phyloP scores from a whole-genome alignment of 2,329 filamentous ascomycete species.

The Scopulariopsis brevicaulis region DNA sequence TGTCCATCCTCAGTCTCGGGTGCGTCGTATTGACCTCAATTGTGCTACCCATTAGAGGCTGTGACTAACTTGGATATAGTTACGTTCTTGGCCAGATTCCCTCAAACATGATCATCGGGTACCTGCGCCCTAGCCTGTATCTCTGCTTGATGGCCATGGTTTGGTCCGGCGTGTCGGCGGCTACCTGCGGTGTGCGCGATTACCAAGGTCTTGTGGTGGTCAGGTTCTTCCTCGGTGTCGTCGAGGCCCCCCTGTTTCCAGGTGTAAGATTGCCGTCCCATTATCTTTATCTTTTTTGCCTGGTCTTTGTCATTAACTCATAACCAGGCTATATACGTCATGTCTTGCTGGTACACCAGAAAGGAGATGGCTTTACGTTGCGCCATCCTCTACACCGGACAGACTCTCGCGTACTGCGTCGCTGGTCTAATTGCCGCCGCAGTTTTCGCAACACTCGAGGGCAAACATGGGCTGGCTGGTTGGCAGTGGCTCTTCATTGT shows the following conservation, averaged over 20 bases:
- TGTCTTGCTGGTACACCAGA: slow-evolving; percentile 14
- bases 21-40: not conserved
- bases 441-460: slow-evolving; percentile 10
- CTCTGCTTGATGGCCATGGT: slow-evolving; percentile 9
- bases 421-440: slow-evolving; percentile 14
- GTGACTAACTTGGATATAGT: not conserved
- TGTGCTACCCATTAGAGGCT: fast-evolving
- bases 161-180: slow-evolving; percentile 9
- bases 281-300: not conserved
- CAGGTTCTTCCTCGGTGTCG: slow-evolving; percentile 9
- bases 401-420: slow-evolving; percentile 11
- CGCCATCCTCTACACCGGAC: slow-evolving; percentile 13
- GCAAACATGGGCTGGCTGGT: slow-evolving; percentile 17
- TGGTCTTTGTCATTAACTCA: not conserved
- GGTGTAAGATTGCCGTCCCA: slow-evolving; percentile 3
- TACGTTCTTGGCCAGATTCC: slow-evolving; percentile 3
- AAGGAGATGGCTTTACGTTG: slow-evolving; percentile 14
- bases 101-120: slow-evolving; percentile 10
- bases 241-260: slow-evolving; percentile 9
- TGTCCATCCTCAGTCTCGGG: slow-evolving; percentile 14
- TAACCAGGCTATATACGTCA: slow-evolving; percentile 7
- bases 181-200: slow-evolving; percentile 9
- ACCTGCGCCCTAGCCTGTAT: slow-evolving; percentile 9
- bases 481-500: slow-evolving; percentile 31
- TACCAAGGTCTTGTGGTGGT: slow-evolving; percentile 10